Evolutionary conservation across 345 rosid genomes (phyloP).

Genomic region (Firmiana major): DNA sequence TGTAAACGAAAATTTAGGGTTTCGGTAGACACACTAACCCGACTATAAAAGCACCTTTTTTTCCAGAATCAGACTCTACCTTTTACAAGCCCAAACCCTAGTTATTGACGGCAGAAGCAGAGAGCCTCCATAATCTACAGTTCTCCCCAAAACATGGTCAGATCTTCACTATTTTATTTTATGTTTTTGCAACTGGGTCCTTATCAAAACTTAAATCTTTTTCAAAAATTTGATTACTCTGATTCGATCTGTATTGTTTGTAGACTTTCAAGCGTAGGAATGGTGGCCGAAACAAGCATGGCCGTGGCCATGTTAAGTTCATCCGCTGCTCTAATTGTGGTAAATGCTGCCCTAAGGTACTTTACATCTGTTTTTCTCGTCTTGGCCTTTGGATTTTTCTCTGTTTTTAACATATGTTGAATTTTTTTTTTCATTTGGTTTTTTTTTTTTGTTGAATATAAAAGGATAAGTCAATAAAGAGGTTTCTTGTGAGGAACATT

Average conservation of each 20-base stretch:
- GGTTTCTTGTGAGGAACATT: slow-evolving; percentile 88
- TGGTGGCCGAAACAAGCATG: slow-evolving; percentile 97
- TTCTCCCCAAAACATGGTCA: background rate
- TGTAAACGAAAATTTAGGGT: background rate
- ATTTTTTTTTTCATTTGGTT: background rate
- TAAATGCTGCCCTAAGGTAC: slow-evolving; percentile 89
- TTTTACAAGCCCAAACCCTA: background rate
- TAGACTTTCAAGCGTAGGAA: slow-evolving; percentile 97
- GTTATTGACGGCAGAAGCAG: slow-evolving; percentile 9
- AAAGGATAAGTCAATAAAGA: slow-evolving; percentile 84
- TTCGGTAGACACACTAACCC: background rate
- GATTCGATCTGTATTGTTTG: background rate
- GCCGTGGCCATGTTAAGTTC: slow-evolving; percentile 87
- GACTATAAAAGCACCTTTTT: slow-evolving; percentile 5
- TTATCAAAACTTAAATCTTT: background rate
- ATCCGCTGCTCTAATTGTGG: slow-evolving; percentile 97
- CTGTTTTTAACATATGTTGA: background rate
- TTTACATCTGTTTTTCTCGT: background rate
- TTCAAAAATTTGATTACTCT: background rate
- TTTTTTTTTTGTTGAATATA: background rate
- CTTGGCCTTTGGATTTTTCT: background rate
- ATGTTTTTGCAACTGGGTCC: background rate
- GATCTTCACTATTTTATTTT: background rate
- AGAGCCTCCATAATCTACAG: background rate
- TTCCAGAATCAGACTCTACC: background rate